Percentiles rank a stretch among this genome's conserved stretches.
Conservation (phyloP, 305 asterid species). For the Caryopteris hybrid region DNA sequence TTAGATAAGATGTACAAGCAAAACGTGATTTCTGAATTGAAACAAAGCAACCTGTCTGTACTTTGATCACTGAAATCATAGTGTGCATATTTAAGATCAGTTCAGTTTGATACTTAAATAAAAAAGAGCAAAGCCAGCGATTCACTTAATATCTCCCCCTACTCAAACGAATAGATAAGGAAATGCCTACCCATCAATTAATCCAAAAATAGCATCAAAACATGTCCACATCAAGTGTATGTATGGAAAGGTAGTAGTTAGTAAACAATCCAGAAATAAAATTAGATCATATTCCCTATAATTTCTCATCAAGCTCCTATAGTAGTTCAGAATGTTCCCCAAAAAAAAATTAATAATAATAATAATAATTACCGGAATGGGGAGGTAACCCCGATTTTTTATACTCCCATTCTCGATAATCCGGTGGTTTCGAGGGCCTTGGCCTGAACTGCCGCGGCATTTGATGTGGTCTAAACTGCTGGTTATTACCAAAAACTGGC, state of each 20-base stretch:
- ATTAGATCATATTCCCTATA: background rate
- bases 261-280: background rate
- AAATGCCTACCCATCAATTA: background rate
- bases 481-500: constrained; percentile 28
- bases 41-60: background rate
- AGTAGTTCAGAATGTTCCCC: background rate
- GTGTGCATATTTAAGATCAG: background rate
- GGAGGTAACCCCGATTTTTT: constrained; percentile 56
- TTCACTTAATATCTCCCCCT: background rate
- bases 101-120: background rate
- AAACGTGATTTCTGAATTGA: too few relatives aligned
- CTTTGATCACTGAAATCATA: background rate
- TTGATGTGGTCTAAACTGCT: constrained; percentile 50
- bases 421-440: constrained; percentile 58
- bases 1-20: too few relatives aligned
- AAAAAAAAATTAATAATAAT: background rate
- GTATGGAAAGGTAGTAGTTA: background rate
- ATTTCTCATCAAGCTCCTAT: background rate
- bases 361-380: constrained; percentile 43
- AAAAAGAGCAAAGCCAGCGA: background rate
- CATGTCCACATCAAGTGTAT: background rate
- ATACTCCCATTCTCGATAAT: constrained; percentile 75
- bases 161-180: background rate
- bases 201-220: background rate
- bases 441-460: constrained; percentile 47